A percentile compares a stretch with the other conserved stretches of the same genome.
phyloP scores from a whole-genome alignment of 163 green algal genomes.

The Coccomyxa subellipsoidea region DNA sequence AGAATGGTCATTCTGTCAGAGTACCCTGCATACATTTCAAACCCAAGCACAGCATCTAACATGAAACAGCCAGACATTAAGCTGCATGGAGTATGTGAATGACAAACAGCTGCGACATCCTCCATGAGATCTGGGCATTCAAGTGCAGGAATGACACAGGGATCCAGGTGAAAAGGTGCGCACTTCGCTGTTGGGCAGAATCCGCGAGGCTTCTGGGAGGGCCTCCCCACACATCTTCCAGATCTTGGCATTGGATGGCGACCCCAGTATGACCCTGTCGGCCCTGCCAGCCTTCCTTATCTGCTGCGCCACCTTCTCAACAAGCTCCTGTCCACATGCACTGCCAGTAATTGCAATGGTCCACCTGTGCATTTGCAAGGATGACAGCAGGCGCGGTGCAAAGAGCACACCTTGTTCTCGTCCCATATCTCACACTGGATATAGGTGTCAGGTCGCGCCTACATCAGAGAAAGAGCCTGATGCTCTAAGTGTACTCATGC shows the following conservation, averaged over 20 bases:
- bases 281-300: neutral
- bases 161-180: too few species aligned
- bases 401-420: neutral
- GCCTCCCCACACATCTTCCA: slow-evolving; percentile 1
- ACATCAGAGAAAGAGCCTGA: too few species aligned
- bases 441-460: slow-evolving; percentile 6
- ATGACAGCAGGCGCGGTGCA: neutral
- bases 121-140: too few species aligned
- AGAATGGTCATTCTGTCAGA: too few species aligned
- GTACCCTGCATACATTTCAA: too few species aligned
- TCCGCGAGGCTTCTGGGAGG: neutral
- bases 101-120: too few species aligned
- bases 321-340: neutral
- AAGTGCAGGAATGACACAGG: too few species aligned
- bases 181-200: slow-evolving; percentile 8
- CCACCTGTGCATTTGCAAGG: too few species aligned
- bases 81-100: too few species aligned
- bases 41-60: too few species aligned
- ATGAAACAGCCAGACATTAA: too few species aligned
- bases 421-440: slow-evolving; percentile 7
- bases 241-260: slow-evolving; percentile 2
- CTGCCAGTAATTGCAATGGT: neutral
- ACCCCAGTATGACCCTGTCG: neutral
- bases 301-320: neutral
- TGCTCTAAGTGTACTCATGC: too few species aligned